Base-by-base conservation (phyloP, 441 rosid species). In the Lepidium campestre region DNA sequence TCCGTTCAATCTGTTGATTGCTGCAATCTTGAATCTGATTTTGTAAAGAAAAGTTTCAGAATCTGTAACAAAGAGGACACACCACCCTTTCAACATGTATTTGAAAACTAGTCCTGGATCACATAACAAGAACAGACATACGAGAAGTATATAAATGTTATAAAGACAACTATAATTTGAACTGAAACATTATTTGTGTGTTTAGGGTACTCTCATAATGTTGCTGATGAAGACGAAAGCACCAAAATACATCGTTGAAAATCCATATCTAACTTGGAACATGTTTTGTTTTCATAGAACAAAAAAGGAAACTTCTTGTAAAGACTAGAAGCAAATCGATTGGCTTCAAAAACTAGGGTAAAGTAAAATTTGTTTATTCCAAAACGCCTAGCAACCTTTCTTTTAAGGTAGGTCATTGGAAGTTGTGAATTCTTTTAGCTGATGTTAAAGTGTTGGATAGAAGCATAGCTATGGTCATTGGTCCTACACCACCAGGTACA, bases 381-480 rank as follows among this genome's bases (percentile, higher is more conserved):
- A 17, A 63, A 25, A 37, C 18, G 4, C 25, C 14, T 62, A 62
- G 22, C 13, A 34, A 15, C 34, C 45, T 32, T 13, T 22, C 0
- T 32, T 31, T 4, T 14, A 32, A 46, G 25, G 17, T 88, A 46
- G 25, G 17, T 88, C 74, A 86, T 49, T 79, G 61, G 57, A 87
- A 78, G 73, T 81, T 78, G 77, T 77, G 70, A 32, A 67, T 40
- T 64, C 88, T 84, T 78, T 87, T 86, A 6, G 96, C 91, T 0
- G 96, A 79, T 34, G 55, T 61, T 48, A 92, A 83, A 13, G 96
- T 90, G 68, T 92, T 90, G 5, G 90, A 77, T 9, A 88, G 88
- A 62, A 92, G 98, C 96, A 92, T 86, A 11, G 92, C 96, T 71
- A 88, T 88, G 8, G 97, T 92, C 97, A 92, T 88, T 2, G 98